Evolutionary conservation across 257 asterid genomes (phyloP).

Genomic region (Anisodus acutangulus): DNA sequence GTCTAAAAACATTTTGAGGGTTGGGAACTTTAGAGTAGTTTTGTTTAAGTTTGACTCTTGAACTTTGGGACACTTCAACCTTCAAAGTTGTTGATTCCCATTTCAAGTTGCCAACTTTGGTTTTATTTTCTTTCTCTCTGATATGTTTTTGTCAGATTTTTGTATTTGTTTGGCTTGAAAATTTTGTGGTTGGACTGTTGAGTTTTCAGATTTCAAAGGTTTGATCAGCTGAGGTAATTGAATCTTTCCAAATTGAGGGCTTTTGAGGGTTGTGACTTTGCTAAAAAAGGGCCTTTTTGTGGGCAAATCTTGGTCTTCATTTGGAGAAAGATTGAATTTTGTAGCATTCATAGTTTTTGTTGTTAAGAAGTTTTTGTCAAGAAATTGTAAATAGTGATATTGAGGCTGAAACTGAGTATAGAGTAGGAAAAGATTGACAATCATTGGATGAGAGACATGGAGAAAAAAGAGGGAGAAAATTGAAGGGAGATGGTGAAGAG

Average conservation of each 20-base stretch:
- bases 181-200: conserved; percentile 41
- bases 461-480: conserved; percentile 48
- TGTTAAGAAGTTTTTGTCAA: conserved; percentile 17
- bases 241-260: conserved; percentile 40
- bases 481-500: conserved; percentile 85
- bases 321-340: not conserved
- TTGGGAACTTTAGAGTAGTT: conserved; percentile 39
- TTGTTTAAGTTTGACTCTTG: conserved; percentile 43
- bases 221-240: conserved; percentile 31
- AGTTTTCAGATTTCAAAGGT: conserved; percentile 38
- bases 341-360: not conserved
- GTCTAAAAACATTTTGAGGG: conserved; percentile 23
- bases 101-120: conserved; percentile 47
- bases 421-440: conserved; percentile 32
- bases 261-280: conserved; percentile 33
- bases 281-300: not conserved
- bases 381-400: conserved; percentile 29
- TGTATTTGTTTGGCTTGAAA: conserved; percentile 31
- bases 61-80: conserved; percentile 43
- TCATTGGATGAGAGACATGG: conserved; percentile 50
- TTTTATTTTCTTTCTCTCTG: conserved; percentile 34
- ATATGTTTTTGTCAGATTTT: conserved; percentile 19
- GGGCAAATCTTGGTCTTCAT: conserved; percentile 25
- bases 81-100: conserved; percentile 38
- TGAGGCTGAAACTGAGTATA: conserved; percentile 34